These are phyloP conservation scores for Ophiocordyceps camponoti-rufipedis DNA, from an alignment of 2,329 filamentous ascomycete genomes.

Conservation along the genomic window DNA sequence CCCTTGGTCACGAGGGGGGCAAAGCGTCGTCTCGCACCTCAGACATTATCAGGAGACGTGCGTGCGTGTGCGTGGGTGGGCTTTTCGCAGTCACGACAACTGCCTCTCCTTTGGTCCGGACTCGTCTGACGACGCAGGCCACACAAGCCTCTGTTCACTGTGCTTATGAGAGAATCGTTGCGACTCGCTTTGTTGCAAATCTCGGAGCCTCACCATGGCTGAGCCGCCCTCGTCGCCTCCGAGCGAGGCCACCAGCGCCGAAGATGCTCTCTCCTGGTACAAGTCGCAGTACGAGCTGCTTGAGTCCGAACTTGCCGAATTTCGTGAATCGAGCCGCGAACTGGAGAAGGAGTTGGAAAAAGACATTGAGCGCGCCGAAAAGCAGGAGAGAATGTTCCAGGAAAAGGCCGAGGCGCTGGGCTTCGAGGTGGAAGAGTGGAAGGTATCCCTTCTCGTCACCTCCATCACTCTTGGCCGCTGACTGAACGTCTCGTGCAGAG, in stretches of 20 bases:
- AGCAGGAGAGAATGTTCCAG: slow-evolving; percentile 68
- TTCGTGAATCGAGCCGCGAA: slow-evolving; percentile 84
- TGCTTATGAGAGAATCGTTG: background rate
- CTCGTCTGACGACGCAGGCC: too few relatives aligned
- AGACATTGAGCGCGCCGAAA: slow-evolving; percentile 89
- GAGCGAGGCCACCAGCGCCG: slow-evolving; percentile 31
- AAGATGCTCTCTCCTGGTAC: slow-evolving; percentile 82
- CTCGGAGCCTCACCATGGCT: slow-evolving; percentile 21
- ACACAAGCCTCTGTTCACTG: background rate
- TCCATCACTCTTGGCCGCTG: background rate
- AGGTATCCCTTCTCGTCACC: slow-evolving; percentile 35
- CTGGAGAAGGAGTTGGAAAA: slow-evolving; percentile 89
- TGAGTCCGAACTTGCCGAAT: slow-evolving; percentile 80
- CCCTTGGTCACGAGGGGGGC: background rate
- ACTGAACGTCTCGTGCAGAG: slow-evolving; percentile 31
- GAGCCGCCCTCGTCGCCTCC: slow-evolving; percentile 47
- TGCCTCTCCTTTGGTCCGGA: too few relatives aligned
- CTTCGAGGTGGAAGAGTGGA: slow-evolving; percentile 96
- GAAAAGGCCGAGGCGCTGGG: slow-evolving; percentile 71
- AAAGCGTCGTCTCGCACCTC: background rate
- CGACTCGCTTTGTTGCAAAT: background rate
- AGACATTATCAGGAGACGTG: background rate
- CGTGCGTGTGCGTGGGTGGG: too few relatives aligned
- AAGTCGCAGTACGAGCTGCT: slow-evolving; percentile 90
- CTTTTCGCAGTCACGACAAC: too few relatives aligned